Conservation (phyloP, 768 basidiomycete genomes). For the Symmetrospora coprosmae region DNA sequence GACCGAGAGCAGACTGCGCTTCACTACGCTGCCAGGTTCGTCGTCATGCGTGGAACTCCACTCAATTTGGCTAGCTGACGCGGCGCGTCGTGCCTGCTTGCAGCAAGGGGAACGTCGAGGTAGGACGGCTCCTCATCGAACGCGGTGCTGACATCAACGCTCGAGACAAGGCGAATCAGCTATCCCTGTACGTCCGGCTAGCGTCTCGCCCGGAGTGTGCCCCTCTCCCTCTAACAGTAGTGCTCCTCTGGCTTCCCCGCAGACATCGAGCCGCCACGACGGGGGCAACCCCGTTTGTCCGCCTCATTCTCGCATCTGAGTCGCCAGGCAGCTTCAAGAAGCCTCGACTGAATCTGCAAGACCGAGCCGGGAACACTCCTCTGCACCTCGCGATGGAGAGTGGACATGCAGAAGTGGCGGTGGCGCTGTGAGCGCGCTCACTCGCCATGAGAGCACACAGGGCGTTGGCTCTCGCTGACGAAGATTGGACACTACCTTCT, state of each 20-base stretch:
- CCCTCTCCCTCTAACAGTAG: too few relatives aligned
- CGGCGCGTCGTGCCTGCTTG: background rate
- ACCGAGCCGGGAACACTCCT: slow-evolving; percentile 57
- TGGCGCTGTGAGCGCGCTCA: background rate
- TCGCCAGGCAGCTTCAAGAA: slow-evolving; percentile 42
- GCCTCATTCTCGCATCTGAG: slow-evolving; percentile 61
- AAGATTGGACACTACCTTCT: background rate
- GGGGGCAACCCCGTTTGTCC: slow-evolving; percentile 77
- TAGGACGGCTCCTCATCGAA: slow-evolving; percentile 32
- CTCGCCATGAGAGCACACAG: background rate
- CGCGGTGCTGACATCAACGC: slow-evolving; percentile 62
- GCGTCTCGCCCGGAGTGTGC: background rate
- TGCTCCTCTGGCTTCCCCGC: slow-evolving; percentile 13
- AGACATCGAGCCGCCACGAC: slow-evolving; percentile 95
- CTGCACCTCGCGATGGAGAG: slow-evolving; percentile 51
- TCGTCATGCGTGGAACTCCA: background rate
- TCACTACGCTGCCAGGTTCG: slow-evolving; percentile 33
- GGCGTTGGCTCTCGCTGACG: background rate
- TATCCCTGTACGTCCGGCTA: slow-evolving; percentile 54
- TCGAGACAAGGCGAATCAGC: slow-evolving; percentile 81
- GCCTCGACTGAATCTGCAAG: slow-evolving; percentile 61
- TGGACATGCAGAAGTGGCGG: slow-evolving; percentile 20
- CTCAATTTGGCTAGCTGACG: background rate
- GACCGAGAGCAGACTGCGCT: slow-evolving; percentile 70
- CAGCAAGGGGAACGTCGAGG: slow-evolving; percentile 13